phyloP scores from a whole-genome alignment of 805 yeast species.

The Lachancea meyersii region DNA sequence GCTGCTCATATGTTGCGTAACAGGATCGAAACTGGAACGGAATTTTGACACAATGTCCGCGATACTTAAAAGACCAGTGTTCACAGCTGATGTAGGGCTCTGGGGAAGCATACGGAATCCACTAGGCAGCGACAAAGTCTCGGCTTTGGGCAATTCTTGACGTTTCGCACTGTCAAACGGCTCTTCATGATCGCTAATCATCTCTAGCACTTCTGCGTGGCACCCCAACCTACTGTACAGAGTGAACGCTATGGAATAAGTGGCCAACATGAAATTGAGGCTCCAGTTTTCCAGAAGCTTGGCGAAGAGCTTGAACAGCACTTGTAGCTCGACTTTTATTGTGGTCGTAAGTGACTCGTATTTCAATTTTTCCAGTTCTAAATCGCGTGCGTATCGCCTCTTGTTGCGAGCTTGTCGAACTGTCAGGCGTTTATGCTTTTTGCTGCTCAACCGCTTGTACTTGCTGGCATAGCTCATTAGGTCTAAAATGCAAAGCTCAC shows the following conservation, averaged over 20 bases:
- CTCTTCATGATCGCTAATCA: background rate
- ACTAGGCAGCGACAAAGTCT: background rate
- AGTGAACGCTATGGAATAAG: conserved; percentile 17
- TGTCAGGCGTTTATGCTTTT: background rate
- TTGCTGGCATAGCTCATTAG: background rate
- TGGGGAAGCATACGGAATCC: conserved; percentile 2
- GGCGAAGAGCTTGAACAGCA: conserved; percentile 10
- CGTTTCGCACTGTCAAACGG: background rate
- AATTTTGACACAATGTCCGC: conserved; percentile 3
- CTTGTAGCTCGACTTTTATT: conserved; percentile 13
- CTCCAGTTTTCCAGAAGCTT: conserved; percentile 19
- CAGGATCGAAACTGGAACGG: conserved; percentile 5
- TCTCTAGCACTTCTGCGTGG: background rate
- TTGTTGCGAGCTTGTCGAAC: conserved; percentile 5
- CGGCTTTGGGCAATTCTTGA: background rate
- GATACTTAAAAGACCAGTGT: background rate
- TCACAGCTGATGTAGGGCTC: background rate
- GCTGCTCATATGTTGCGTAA: background rate
- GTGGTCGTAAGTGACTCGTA: conserved; percentile 17
- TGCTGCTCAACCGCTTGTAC: background rate
- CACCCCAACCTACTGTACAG: conserved; percentile 9
- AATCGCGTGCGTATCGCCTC: conserved; percentile 10
- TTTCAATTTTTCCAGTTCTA: conserved; percentile 10
- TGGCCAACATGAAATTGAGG: conserved; percentile 17
- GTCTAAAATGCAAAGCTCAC: conserved; percentile 1